These are phyloP conservation scores for Quercus berberidifolia DNA, from an alignment of 306 rosid genomes.

Conservation along the genomic window DNA sequence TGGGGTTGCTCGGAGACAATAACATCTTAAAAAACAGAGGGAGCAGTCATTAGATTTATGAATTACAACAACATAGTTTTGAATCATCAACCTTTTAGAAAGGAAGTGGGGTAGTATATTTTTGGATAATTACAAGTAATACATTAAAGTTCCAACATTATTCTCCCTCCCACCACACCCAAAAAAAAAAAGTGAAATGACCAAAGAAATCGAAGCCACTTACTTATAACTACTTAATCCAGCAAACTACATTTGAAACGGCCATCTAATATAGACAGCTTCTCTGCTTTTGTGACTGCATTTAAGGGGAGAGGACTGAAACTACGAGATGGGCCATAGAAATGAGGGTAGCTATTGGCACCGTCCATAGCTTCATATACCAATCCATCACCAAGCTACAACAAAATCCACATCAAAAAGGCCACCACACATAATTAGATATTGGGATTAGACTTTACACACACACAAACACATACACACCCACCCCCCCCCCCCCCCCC, in stretches of 20 bases:
- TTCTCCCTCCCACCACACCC: neutral
- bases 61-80: neutral
- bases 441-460: neutral
- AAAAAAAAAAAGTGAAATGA: neutral
- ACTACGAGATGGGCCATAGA: constrained; percentile 78
- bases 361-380: constrained; percentile 73
- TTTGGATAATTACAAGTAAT: neutral
- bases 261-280: constrained; percentile 51
- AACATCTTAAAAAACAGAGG: too few relatives aligned
- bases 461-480: too few relatives aligned
- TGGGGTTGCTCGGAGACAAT: too few relatives aligned
- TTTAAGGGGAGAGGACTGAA: constrained; percentile 62
- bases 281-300: constrained; percentile 66
- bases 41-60: neutral
- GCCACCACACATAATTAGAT: neutral
- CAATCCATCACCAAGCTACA: constrained; percentile 86
- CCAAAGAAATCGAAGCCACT: neutral
- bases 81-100: too few relatives aligned
- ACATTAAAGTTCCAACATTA: neutral
- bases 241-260: constrained; percentile 64
- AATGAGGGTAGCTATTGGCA: constrained; percentile 76
- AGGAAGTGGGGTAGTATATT: too few relatives aligned
- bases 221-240: constrained; percentile 20
- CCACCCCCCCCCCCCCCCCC: too few relatives aligned
- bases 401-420: neutral